phyloP scores from a whole-genome alignment of 1,139 yeast genomes.

The Sugiyamaella pinicola region DNA sequence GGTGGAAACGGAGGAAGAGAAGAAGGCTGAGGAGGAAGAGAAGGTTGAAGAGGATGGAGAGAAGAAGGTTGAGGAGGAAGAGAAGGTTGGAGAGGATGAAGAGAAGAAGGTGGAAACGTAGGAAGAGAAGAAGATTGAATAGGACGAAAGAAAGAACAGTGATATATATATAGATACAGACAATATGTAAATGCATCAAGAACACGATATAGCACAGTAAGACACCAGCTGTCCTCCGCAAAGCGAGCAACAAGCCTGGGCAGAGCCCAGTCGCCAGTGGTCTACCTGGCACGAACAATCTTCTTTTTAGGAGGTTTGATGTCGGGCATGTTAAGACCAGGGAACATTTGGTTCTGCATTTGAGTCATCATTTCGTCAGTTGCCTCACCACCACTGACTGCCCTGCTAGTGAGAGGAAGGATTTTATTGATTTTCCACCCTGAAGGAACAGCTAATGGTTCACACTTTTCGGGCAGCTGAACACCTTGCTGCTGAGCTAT shows the following conservation, averaged over 20 bases:
- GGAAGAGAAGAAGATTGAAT: too few species aligned
- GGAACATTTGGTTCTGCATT: constrained; percentile 41
- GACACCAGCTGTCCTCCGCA: neutral
- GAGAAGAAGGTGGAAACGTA: too few species aligned
- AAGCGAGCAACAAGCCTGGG: neutral
- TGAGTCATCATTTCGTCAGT: constrained; percentile 62
- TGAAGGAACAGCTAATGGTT: constrained; percentile 71
- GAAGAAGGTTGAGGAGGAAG: too few species aligned
- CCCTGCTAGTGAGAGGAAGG: constrained; percentile 81
- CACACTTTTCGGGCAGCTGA: constrained; percentile 53
- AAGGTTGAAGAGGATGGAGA: too few species aligned
- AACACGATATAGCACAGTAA: neutral
- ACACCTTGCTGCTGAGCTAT: constrained; percentile 50
- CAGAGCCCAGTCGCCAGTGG: neutral
- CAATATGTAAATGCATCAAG: neutral
- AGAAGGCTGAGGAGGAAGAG: too few species aligned
- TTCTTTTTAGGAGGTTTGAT: constrained; percentile 35
- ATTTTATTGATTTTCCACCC: constrained; percentile 85
- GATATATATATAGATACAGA: too few species aligned
- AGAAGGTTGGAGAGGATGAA: too few species aligned
- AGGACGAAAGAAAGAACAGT: too few species aligned
- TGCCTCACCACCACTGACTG: constrained; percentile 82
- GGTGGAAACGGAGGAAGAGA: too few species aligned
- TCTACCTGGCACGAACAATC: constrained; percentile 22
- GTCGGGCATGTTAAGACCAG: constrained; percentile 36